These are phyloP conservation scores for Lactifluus piperatus DNA, from an alignment of 768 basidiomycete genomes.

Conservation along the genomic window DNA sequence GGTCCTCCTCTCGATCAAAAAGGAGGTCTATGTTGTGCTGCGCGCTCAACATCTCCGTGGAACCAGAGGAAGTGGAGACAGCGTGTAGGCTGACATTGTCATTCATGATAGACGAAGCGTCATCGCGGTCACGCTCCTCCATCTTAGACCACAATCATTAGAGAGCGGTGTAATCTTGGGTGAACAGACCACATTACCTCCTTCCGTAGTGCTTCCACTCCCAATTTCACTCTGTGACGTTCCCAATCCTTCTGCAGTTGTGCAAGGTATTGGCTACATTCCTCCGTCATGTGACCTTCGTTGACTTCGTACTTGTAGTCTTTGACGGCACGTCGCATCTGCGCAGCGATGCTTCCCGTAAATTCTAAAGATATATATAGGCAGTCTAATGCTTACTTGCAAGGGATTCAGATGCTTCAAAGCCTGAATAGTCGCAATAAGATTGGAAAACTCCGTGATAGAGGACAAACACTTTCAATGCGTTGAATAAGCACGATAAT, in stretches of 20 bases:
- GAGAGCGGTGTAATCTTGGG: background rate
- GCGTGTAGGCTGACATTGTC: conserved; percentile 25
- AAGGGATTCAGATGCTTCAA: conserved; percentile 86
- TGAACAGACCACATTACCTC: conserved; percentile 43
- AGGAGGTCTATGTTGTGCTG: conserved; percentile 68
- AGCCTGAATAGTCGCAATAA: conserved; percentile 84
- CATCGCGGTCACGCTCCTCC: conserved; percentile 56
- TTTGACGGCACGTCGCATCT: conserved; percentile 90
- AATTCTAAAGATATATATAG: background rate
- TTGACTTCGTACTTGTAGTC: conserved; percentile 94
- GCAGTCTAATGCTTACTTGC: conserved; percentile 44
- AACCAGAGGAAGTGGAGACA: conserved; percentile 22
- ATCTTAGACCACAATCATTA: conserved; percentile 37
- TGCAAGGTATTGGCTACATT: conserved; percentile 88
- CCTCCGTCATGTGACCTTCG: conserved; percentile 88
- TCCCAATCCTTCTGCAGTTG: conserved; percentile 99
- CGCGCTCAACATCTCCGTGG: conserved; percentile 27
- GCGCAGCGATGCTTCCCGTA: background rate
- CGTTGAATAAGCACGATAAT: conserved; percentile 17
- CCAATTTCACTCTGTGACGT: conserved; percentile 75
- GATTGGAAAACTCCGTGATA: conserved; percentile 76
- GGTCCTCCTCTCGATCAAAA: conserved; percentile 60
- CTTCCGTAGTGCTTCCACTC: conserved; percentile 76
- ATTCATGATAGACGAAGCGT: conserved; percentile 34
- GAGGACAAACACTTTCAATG: conserved; percentile 65